These are phyloP conservation scores for Excoecaria cochinchinensis DNA, from an alignment of 345 rosid species.

Conservation along the genomic window DNA sequence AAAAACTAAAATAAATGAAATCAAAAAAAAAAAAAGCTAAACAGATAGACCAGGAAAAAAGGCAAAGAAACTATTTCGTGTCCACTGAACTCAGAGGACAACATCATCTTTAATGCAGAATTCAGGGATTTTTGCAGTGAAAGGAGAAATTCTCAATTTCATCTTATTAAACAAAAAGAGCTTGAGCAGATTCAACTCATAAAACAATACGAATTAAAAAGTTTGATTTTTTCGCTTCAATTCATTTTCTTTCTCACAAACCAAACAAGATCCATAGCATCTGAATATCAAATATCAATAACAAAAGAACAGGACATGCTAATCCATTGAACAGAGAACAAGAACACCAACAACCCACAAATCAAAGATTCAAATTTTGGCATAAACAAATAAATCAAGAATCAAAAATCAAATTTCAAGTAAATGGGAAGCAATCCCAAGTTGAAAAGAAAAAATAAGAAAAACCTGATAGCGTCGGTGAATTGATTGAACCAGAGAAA, in stretches of 20 bases:
- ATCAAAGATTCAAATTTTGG: neutral
- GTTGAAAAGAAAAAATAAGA: neutral
- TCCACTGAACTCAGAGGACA: neutral
- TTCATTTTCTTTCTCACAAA: neutral
- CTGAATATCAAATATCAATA: neutral
- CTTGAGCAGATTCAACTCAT: neutral
- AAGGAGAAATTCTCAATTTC: neutral
- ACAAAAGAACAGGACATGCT: neutral
- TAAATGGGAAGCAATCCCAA: too few species aligned
- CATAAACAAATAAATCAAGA: neutral
- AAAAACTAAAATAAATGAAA: neutral
- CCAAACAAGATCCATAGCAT: neutral
- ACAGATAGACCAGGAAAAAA: neutral
- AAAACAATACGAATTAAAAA: neutral
- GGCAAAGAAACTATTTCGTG: neutral
- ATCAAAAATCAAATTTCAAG: neutral
- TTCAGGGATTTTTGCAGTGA: neutral
- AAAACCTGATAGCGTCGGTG: constrained; percentile 13
- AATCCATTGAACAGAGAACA: too few species aligned
- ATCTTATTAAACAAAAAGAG: neutral
- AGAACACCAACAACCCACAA: neutral
- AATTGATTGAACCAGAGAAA: constrained; percentile 1
- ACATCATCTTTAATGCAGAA: neutral
- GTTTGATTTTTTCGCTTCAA: neutral
- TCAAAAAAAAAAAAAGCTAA: too few species aligned